Base-by-base conservation (phyloP, 192 early-diverging fungal genomes). In the Mortierella hygrophila region DNA sequence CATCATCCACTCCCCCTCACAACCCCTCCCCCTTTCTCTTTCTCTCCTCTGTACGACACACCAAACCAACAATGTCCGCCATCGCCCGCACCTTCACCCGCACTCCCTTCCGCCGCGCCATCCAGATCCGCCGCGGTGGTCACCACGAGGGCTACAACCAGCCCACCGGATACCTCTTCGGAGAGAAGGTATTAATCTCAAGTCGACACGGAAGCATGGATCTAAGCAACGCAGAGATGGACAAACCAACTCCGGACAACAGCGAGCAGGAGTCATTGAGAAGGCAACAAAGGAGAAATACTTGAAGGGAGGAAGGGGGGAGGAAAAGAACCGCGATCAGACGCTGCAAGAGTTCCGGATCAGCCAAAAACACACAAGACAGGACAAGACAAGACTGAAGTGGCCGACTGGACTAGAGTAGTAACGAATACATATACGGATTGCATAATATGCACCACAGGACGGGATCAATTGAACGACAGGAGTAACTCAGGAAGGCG, bases 141-240 rank as follows among this genome's bases (percentile, higher is more conserved):
- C 90, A 87, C 35, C 79, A 88, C 44, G 92, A 91, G 52, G 82
- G 91, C 32, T 94, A 89, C 82, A 95, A 95, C 87, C 93, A 93
- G 88, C 95, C 95, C 10, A 91, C 92, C 70, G 95, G 95, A 77
- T 94, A 95, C 81, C 90, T 96, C 54, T 95, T 96, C 81, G 91
- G 88, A 65, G 94, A 94, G 89, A 96, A 95, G 94, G 94, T 95
- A 86, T 65, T 32, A 65, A 29, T n/a, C 38, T 3, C 38, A 6
- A n/a, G 26, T 32, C 29, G 60, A 9, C 60, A 65, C 60, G 60
- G 60, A 65, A 9, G n/a, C 60, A 65, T 29, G 60, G 60, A 65
- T 65, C 60, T 65, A 65, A 65, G 11, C 60, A 65, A 26, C 29
- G 13, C 26, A 11, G 11, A 29, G 60, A 26, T 16, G 29, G 55